phyloP scores from a whole-genome alignment of 306 rosid genomes.

The Cajanus cajan region DNA sequence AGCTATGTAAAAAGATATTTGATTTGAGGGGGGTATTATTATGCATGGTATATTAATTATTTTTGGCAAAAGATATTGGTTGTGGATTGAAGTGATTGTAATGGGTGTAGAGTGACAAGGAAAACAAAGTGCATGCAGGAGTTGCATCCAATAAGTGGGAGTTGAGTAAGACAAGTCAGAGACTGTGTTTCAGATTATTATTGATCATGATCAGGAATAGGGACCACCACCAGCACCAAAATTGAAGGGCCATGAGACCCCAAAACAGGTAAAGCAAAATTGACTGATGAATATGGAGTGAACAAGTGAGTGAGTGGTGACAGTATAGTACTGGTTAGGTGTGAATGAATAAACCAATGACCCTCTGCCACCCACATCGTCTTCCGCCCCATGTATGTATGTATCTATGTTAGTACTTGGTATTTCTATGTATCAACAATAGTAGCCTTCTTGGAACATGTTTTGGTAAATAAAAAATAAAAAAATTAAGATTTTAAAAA shows the following conservation, averaged over 20 bases:
- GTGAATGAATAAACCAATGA: background rate
- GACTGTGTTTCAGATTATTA: constrained; percentile 22
- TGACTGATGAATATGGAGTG: constrained; percentile 23
- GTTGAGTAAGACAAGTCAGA: constrained; percentile 53
- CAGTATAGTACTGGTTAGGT: background rate
- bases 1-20: background rate
- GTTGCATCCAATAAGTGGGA: constrained; percentile 38
- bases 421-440: no score
- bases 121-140: background rate
- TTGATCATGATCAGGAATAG: constrained; percentile 26
- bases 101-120: constrained; percentile 12
- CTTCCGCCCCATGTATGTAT: background rate
- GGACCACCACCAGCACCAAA: constrained; percentile 46
- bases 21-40: background rate
- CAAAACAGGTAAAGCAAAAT: constrained; percentile 38
- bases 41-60: background rate
- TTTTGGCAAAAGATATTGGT: background rate
- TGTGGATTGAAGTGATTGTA: constrained; percentile 17
- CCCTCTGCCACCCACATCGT: background rate
- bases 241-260: constrained; percentile 25
- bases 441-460: no score
- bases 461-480: no score
- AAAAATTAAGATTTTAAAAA: no score
- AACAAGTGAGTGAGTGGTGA: constrained; percentile 20
- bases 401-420: background rate